A percentile compares a stretch with the other conserved stretches of the same genome.
Evolutionary conservation across 805 yeast species (phyloP).

Genomic region (Sungouiella thailandica): DNA sequence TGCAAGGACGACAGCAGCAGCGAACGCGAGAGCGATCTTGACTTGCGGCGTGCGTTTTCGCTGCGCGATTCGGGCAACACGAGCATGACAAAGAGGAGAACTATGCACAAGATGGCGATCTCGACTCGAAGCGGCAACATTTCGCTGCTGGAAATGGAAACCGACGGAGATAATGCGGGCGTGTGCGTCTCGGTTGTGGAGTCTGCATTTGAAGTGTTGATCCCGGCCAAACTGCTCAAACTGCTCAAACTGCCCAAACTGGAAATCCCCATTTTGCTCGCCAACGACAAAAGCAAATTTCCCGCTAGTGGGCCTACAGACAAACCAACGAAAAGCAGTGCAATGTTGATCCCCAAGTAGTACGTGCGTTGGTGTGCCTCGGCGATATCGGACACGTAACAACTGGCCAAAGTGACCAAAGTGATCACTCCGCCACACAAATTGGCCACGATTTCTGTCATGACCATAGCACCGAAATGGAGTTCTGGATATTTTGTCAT

Average conservation of each 20-base stretch:
- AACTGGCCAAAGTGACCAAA: conserved; percentile 52
- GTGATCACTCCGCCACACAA: conserved; percentile 62
- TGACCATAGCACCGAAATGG: conserved; percentile 33
- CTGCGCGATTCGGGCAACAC: conserved; percentile 65
- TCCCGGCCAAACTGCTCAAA: not conserved
- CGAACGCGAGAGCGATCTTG: conserved; percentile 38
- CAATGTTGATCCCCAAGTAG: conserved; percentile 54
- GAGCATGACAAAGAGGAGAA: conserved; percentile 22
- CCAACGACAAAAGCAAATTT: conserved; percentile 9
- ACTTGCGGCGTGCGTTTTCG: conserved; percentile 44
- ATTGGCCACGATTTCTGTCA: conserved; percentile 42
- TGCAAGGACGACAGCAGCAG: conserved; percentile 7
- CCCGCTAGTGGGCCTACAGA: conserved; percentile 64
- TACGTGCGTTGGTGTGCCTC: conserved; percentile 55
- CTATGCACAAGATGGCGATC: conserved; percentile 28
- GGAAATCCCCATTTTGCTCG: not conserved
- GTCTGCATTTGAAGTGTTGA: too few species aligned
- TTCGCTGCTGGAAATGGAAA: conserved; percentile 20
- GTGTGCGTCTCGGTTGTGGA: too few species aligned
- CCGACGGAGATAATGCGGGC: not conserved
- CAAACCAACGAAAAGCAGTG: conserved; percentile 55
- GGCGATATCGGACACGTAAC: conserved; percentile 72
- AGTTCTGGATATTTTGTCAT: conserved; percentile 25
- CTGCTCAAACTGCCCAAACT: too few species aligned
- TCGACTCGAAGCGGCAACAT: conserved; percentile 29